Evolutionary conservation across 2,329 filamentous ascomycete genomes (phyloP), one percentile per base, ranked within the genome.

Genomic region (Huntiella bhutanensis): DNA sequence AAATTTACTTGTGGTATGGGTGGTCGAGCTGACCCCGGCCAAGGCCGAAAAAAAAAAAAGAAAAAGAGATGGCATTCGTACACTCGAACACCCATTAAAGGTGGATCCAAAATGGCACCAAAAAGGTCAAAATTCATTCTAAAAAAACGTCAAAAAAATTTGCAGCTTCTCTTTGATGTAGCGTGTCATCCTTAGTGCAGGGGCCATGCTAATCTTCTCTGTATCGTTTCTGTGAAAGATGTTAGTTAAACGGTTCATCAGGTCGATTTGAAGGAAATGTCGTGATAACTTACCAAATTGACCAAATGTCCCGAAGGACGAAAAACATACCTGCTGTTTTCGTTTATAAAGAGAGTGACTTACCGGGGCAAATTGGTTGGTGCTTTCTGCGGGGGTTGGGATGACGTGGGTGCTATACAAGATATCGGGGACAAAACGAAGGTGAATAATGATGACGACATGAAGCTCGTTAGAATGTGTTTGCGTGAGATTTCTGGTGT

Each of bases 101-200:
- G 5, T 32, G 10, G n/a, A 11, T 33, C 28, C 12, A 7, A n/a
- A 43, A 15, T 6, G 33, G 15, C 15, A n/a, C 10, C n/a, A 7
- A 19, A 13, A 19, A 33, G 43, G 36, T 22, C 28, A 36, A 34
- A 45, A 45, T 19, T 34, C 28, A 22, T 7, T n/a, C 28, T 37
- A 41, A 33, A 50, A 33, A 34, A 43, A 10, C 15, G 2, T 28
- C 17, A 50, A 50, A 50, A 50, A 51, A 51, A 51, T 51, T 48
- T 45, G 45, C 70, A 73, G 75, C 71, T 74, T 78, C 77, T 80
- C 77, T 81, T 80, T 80, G 75, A 75, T 77, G 75, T 70, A 80
- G 77, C 77, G 79, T 86, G 81, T 87, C 82, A 88, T 87, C 82
- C 82, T 88, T 88, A 87, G 82, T 77, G 71, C 73, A 77, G 72